A percentile compares a stretch with the other conserved stretches of the same genome.
Evolutionary conservation across 805 yeast genomes (phyloP).

Genomic region (Suhomyces pyralidae): DNA sequence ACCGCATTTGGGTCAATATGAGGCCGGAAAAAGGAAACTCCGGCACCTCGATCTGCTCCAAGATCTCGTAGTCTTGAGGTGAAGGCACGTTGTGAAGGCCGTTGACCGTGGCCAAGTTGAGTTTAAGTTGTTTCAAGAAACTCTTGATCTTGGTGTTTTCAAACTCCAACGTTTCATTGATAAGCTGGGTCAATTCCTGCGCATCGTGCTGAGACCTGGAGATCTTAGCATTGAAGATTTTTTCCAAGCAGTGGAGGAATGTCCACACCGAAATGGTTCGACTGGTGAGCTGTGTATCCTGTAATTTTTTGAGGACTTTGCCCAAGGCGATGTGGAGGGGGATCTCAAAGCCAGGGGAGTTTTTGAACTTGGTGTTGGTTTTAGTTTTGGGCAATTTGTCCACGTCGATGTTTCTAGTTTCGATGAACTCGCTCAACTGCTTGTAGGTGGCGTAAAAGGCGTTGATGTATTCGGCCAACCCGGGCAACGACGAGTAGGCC

Average conservation of each 20-base stretch:
- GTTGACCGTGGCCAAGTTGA: conserved; percentile 6
- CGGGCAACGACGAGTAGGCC: conserved; percentile 64
- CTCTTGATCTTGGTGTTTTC: conserved; percentile 51
- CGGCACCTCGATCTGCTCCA: conserved; percentile 40
- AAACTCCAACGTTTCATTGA: conserved; percentile 71
- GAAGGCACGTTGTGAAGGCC: conserved; percentile 4
- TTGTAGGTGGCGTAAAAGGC: conserved; percentile 30
- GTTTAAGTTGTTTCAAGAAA: conserved; percentile 18
- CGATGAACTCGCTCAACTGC: conserved; percentile 17
- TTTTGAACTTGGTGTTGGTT: conserved; percentile 11
- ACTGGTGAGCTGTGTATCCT: conserved; percentile 54
- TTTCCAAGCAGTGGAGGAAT: conserved; percentile 68
- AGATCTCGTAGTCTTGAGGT: conserved; percentile 7
- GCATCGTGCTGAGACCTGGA: conserved; percentile 91
- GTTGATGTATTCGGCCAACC: conserved; percentile 55
- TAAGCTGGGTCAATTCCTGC: conserved; percentile 81
- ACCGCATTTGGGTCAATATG: conserved; percentile 62
- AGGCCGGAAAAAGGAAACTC: conserved; percentile 74
- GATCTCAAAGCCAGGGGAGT: conserved; percentile 27
- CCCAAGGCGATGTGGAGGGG: conserved; percentile 60
- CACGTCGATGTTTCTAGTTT: conserved; percentile 17
- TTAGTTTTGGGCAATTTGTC: conserved; percentile 11
- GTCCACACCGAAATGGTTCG: conserved; percentile 74
- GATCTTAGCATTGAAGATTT: conserved; percentile 66
- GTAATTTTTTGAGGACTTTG: conserved; percentile 51